These are phyloP conservation scores for Hymenoscyphus linearis DNA, from an alignment of 2,329 filamentous ascomycete genomes.

Conservation along the genomic window DNA sequence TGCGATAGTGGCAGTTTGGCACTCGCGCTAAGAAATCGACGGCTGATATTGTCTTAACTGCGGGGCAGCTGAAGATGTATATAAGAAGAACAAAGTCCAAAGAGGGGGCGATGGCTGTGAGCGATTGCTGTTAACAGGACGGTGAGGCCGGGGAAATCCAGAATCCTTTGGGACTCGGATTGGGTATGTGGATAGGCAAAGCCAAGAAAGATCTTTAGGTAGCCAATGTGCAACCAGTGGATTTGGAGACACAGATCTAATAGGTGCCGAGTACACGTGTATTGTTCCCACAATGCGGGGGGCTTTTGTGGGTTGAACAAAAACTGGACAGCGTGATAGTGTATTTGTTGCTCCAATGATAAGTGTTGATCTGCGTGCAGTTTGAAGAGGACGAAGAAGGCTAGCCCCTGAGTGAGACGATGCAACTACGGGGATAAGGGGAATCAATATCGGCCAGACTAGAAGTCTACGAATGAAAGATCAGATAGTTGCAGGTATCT, in stretches of 20 bases:
- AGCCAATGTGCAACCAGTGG: not conserved
- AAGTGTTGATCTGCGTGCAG: not conserved
- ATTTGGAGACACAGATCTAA: not conserved
- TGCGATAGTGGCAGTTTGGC: not conserved
- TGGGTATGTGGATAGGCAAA: not conserved
- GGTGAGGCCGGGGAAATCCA: not conserved
- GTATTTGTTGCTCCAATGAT: not conserved
- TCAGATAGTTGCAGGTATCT: not conserved
- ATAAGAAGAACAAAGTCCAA: not conserved
- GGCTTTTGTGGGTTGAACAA: not conserved
- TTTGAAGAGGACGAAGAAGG: not conserved
- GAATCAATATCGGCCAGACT: not conserved
- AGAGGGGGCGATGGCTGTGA: not conserved
- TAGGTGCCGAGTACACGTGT: not conserved
- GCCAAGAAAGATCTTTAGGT: not conserved
- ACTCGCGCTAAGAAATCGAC: not conserved
- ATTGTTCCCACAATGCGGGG: not conserved
- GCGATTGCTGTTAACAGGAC: not conserved
- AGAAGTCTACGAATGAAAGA: not conserved
- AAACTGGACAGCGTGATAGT: not conserved
- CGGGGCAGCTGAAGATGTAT: not conserved
- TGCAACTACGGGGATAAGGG: not conserved
- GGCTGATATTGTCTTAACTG: not conserved
- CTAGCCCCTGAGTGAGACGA: not conserved
- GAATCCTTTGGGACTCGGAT: not conserved